Base-by-base conservation (phyloP, 2,329 filamentous ascomycete species). In the Colletotrichum musicola region DNA sequence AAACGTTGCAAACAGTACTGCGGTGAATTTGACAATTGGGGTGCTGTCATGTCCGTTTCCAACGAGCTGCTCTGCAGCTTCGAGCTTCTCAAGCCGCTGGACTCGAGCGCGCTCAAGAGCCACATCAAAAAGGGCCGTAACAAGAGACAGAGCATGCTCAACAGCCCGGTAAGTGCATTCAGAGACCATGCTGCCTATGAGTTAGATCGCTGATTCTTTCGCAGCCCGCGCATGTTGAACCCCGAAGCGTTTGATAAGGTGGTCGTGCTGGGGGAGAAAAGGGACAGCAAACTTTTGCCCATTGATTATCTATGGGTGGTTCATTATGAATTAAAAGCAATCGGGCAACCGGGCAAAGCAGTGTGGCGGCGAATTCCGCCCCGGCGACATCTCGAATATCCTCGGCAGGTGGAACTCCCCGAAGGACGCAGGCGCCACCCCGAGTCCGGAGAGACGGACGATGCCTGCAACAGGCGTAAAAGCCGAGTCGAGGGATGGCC, bases 21-120 rank as follows among this genome's bases (percentile, higher is more conserved):
- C 75, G 96, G 96, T 73, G 96, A 99, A 80, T 99, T 99, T 73
- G 96, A 99, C 78, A 99, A 99, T 72, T 98, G 96, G 94, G 96
- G 96, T 20, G 96, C 96, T 14, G 95, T 98, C 73, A 99, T 99
- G 96, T 97, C 95, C 2, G 96, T 99, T 22, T 98, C 94, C 1
- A 89, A 89, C 14, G 96, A 98, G 80, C 83, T 99, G 60, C 88
- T 99, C 1, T 99, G 96, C 83, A 98, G 95, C 78, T 99, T 99
- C 77, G 96, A 99, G 81, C 86, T 99, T 16, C 86, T 99, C 69
- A 99, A 99, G 81, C 96, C 96, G 7, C 87, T 99, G 54, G 96
- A 99, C 81, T 98, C 95, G 13, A 97, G 93, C 75, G 95, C 95
- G 40, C 85, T 99, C 71, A 99, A 99, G 87, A 98, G 92, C 74